Percentiles rank a stretch among this genome's conserved stretches.
phyloP scores from a whole-genome alignment of 2,329 filamentous ascomycete species.

The Tolypocladium ophioglossoides region DNA sequence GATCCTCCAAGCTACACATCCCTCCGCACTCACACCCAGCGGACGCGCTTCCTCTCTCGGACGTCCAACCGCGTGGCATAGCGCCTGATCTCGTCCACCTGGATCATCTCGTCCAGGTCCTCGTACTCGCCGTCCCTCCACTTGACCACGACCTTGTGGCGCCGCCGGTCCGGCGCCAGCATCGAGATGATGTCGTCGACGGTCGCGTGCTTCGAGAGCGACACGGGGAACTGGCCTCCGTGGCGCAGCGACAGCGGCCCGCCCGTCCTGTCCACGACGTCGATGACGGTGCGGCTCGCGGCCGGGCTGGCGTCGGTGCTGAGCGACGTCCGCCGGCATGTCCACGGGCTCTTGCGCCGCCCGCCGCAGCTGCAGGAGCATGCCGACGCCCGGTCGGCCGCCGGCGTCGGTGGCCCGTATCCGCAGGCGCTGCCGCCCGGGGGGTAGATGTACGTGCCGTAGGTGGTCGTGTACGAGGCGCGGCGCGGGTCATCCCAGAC shows the following conservation, averaged over 20 bases:
- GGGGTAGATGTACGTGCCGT: background rate
- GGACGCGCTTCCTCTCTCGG: constrained; percentile 11
- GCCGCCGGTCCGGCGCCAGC: constrained; percentile 12
- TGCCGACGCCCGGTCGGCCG: background rate
- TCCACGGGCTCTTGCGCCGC: background rate
- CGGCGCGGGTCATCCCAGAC: background rate
- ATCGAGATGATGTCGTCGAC: constrained; percentile 9
- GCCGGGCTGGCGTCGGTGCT: background rate
- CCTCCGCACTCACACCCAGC: constrained; percentile 5
- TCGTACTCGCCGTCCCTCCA: constrained; percentile 16
- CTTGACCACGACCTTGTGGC: constrained; percentile 15
- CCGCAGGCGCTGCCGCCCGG: background rate
- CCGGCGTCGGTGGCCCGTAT: background rate
- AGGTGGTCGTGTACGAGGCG: background rate
- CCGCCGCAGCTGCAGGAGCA: background rate
- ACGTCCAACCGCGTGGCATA: constrained; percentile 12
- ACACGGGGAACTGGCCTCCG: constrained; percentile 10
- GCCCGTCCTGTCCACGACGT: constrained; percentile 11
- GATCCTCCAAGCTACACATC: no score
- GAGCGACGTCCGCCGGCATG: background rate
- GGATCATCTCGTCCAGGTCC: constrained; percentile 10
- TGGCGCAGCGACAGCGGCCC: constrained; percentile 7
- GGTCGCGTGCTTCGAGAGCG: constrained; percentile 7
- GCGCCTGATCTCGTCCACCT: constrained; percentile 10
- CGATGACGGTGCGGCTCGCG: constrained; percentile 3